Conservation (phyloP, 768 basidiomycete genomes). For the Trametes punicea region DNA sequence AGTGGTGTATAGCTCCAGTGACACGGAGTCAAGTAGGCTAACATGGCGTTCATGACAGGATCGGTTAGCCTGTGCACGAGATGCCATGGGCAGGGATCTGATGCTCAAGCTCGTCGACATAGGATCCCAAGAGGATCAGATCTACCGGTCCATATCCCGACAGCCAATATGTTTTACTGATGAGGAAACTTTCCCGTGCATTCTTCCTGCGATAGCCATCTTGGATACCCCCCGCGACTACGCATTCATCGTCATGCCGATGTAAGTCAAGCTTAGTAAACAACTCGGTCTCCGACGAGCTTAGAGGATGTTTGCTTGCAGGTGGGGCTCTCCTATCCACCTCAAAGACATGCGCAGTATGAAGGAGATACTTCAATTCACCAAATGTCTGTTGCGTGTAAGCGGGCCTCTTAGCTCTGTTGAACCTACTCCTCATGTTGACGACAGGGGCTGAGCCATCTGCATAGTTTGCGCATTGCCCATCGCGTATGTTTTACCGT, state of each 20-base stretch:
- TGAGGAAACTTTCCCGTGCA: background rate
- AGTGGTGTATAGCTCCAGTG: too few relatives aligned
- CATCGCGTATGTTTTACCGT: background rate
- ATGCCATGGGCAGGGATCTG: background rate
- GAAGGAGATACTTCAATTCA: background rate
- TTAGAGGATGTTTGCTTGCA: background rate
- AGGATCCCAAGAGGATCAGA: background rate
- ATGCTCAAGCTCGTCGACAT: background rate
- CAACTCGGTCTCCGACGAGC: background rate
- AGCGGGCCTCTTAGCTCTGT: background rate
- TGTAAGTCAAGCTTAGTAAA: background rate
- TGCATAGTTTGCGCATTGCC: background rate
- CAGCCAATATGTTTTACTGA: background rate
- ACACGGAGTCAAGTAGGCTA: too few relatives aligned
- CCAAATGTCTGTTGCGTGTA: background rate
- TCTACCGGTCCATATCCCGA: background rate
- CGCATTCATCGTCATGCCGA: background rate
- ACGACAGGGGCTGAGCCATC: background rate
- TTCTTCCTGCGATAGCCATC: background rate
- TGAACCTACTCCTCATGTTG: too few relatives aligned
- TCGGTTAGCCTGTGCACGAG: background rate
- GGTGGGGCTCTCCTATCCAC: background rate
- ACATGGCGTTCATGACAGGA: background rate
- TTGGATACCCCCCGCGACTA: background rate
- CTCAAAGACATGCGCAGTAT: background rate